phyloP scores from a whole-genome alignment of 768 basidiomycete genomes.

The Pholiota microspora region DNA sequence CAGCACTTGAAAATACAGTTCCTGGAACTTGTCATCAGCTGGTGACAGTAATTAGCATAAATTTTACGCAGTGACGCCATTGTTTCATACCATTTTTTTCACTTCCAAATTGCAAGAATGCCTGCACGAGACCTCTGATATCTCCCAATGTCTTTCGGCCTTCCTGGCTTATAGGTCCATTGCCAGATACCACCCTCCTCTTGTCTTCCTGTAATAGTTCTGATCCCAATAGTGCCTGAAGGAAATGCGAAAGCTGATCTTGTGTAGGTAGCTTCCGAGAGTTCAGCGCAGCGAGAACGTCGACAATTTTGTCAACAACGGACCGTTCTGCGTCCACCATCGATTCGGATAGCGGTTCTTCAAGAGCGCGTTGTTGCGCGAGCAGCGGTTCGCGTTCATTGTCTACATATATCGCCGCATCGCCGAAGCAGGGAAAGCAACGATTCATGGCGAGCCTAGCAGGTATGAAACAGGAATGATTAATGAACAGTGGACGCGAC shows the following conservation, averaged over 20 bases:
- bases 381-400: conserved; percentile 20
- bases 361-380: conserved; percentile 8
- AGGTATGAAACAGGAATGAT: background rate
- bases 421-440: conserved; percentile 20
- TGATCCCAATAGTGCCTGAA: conserved; percentile 26
- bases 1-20: conserved; percentile 29
- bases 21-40: conserved; percentile 39
- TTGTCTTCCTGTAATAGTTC: conserved; percentile 22
- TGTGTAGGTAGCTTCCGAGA: conserved; percentile 40
- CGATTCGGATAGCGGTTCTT: background rate
- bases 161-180: conserved; percentile 26
- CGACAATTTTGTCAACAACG: conserved; percentile 30
- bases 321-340: background rate
- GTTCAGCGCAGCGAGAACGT: conserved; percentile 33
- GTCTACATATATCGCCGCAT: conserved; percentile 5
- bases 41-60: background rate
- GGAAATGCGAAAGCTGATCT: conserved; percentile 28
- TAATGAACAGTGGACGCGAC: conserved; percentile 1
- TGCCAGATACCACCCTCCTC: conserved; percentile 11
- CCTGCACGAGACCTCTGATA: conserved; percentile 28
- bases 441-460: conserved; percentile 13
- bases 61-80: background rate
- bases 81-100: conserved; percentile 35
- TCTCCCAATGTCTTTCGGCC: conserved; percentile 28
- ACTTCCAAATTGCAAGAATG: conserved; percentile 30